A percentile compares a stretch with the other conserved stretches of the same genome.
Conservation (phyloP, 2,329 filamentous ascomycete species). For the Dactylellina drechsleri region DNA sequence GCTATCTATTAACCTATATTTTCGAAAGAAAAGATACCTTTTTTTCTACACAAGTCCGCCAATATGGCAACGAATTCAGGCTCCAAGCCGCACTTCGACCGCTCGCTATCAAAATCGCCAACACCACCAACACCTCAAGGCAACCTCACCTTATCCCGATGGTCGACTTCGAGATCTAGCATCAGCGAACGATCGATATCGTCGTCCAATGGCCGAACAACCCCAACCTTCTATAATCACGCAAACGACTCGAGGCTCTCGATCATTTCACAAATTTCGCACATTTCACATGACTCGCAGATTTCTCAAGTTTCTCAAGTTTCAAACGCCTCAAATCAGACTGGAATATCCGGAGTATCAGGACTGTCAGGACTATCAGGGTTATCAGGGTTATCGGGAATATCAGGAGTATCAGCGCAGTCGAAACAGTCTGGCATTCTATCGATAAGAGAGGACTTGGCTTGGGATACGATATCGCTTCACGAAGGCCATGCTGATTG, state of each 20-base stretch:
- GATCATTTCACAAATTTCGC: too few species aligned
- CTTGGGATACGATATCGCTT: constrained; percentile 52
- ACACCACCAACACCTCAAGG: not conserved
- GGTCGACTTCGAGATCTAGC: not conserved
- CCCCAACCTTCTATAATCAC: constrained; percentile 7
- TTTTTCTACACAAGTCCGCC: not conserved
- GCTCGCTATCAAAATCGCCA: constrained; percentile 28
- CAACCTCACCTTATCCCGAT: not conserved
- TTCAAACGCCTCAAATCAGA: constrained; percentile 9
- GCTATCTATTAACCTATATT: too few species aligned
- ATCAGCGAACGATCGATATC: too few species aligned
- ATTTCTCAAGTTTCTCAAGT: too few species aligned
- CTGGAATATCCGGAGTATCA: constrained; percentile 4
- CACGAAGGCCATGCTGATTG: constrained; percentile 36
- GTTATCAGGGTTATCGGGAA: not conserved
- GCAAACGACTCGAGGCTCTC: not conserved
- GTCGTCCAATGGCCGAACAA: too few species aligned
- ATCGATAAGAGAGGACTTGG: constrained; percentile 35
- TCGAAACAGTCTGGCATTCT: constrained; percentile 20
- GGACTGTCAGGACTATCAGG: constrained; percentile 14
- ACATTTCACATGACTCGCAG: too few species aligned
- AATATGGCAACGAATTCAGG: constrained; percentile 10
- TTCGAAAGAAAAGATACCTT: too few species aligned
- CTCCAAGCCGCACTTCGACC: constrained; percentile 15
- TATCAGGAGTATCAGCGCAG: constrained; percentile 14